Evolutionary conservation across 768 basidiomycete genomes (phyloP).

Genomic region (Mycena maculata): DNA sequence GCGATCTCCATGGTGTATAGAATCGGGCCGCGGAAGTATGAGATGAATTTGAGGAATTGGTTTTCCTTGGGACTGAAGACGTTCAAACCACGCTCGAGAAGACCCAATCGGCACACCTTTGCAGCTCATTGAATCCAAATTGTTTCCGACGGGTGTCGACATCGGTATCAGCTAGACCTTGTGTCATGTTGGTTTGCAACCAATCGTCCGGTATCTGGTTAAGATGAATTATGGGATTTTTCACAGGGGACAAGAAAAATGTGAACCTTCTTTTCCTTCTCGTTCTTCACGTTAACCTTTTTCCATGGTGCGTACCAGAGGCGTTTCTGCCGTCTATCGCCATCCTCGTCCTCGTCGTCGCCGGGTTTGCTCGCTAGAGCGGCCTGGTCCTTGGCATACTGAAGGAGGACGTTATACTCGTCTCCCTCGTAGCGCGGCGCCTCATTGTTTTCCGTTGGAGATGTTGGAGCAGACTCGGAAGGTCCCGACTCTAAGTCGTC

Average conservation of each 20-base stretch:
- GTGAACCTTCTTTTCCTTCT: slow-evolving; percentile 44
- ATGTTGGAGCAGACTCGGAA: not conserved
- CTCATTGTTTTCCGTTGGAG: slow-evolving; percentile 5
- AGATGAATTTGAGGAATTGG: slow-evolving; percentile 55
- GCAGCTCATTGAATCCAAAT: slow-evolving; percentile 57
- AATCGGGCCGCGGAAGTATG: slow-evolving; percentile 58
- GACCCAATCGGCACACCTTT: slow-evolving; percentile 42
- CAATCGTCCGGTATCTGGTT: slow-evolving; percentile 51
- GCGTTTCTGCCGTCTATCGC: slow-evolving; percentile 36
- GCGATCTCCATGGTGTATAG: slow-evolving; percentile 61
- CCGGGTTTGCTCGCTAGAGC: slow-evolving; percentile 38
- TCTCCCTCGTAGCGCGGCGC: slow-evolving; percentile 36
- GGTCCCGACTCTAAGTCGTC: slow-evolving; percentile 26
- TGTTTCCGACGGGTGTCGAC: slow-evolving; percentile 45
- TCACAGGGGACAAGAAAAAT: not conserved
- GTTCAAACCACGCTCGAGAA: slow-evolving; percentile 5
- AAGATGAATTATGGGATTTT: not conserved
- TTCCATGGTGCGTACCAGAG: slow-evolving; percentile 62
- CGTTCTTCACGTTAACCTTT: slow-evolving; percentile 42
- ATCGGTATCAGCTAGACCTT: slow-evolving; percentile 51
- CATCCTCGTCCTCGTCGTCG: slow-evolving; percentile 45
- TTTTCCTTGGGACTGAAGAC: slow-evolving; percentile 49
- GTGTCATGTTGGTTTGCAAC: slow-evolving; percentile 52
- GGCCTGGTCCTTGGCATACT: slow-evolving; percentile 48
- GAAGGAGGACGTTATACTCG: slow-evolving; percentile 53